Percentiles rank a stretch among this genome's conserved stretches.
phyloP scores from a whole-genome alignment of 73 alveolate species.

The Durusdinium trenchii region DNA sequence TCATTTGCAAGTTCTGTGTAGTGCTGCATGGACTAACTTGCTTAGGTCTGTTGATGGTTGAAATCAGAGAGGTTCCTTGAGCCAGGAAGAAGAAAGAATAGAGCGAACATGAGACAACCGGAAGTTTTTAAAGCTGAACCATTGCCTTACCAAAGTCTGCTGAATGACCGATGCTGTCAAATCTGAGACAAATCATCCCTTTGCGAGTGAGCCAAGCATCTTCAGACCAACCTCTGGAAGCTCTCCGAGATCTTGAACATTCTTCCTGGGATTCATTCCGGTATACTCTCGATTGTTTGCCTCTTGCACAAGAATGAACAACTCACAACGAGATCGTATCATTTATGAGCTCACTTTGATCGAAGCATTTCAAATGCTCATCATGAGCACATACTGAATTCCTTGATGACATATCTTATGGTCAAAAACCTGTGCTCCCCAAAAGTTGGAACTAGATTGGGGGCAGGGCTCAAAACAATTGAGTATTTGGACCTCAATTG shows the following conservation, averaged over 20 bases:
- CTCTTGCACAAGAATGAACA: neutral
- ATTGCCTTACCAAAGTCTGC: too few species aligned
- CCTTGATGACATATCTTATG: neutral
- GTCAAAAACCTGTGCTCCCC: neutral
- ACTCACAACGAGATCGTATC: too few species aligned
- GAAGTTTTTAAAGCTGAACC: too few species aligned
- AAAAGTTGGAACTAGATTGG: neutral
- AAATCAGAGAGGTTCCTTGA: too few species aligned
- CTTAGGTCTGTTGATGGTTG: too few species aligned
- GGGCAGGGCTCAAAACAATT: neutral
- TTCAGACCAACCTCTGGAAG: constrained; percentile 67
- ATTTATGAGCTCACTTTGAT: too few species aligned
- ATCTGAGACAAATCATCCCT: neutral
- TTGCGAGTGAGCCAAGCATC: neutral
- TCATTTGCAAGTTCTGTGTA: too few species aligned
- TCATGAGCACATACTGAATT: neutral
- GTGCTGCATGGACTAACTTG: too few species aligned
- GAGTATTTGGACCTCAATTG: too few species aligned
- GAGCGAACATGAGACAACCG: too few species aligned
- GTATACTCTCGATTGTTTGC: neutral
- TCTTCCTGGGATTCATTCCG: constrained; percentile 7
- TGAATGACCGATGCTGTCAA: too few species aligned
- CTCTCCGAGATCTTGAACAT: constrained; percentile 70
- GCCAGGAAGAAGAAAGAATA: too few species aligned
- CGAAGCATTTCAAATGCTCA: neutral